Percentiles rank a stretch among this genome's conserved stretches.
These are phyloP conservation scores for Phoenix dactylifera DNA, from an alignment of 176 grass and related monocot genomes.

Conservation along the genomic window DNA sequence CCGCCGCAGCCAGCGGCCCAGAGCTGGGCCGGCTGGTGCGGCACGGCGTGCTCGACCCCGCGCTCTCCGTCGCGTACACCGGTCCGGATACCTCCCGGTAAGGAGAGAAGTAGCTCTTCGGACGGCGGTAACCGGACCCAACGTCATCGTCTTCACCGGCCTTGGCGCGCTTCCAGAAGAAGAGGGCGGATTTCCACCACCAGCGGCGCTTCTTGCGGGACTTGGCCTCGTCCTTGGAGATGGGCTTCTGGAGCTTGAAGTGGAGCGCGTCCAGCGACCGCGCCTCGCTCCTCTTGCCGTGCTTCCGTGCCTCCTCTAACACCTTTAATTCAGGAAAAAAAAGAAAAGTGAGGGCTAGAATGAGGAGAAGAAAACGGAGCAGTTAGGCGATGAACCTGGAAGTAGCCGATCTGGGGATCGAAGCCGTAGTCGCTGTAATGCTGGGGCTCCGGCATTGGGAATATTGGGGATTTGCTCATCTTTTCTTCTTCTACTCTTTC, in stretches of 20 bases:
- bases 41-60: slow-evolving; percentile 6
- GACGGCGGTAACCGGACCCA: background rate
- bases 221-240: slow-evolving; percentile 23
- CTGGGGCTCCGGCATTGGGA: background rate
- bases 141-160: background rate
- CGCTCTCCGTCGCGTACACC: background rate
- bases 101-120: background rate
- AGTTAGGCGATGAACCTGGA: slow-evolving; percentile 3
- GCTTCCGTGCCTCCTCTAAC: slow-evolving; percentile 13
- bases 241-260: slow-evolving; percentile 44
- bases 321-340: background rate
- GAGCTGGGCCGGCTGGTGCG: slow-evolving; percentile 23
- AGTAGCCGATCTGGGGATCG: slow-evolving; percentile 27
- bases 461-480: background rate
- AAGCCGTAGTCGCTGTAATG: slow-evolving; percentile 49
- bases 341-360: background rate
- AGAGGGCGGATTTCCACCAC: slow-evolving; percentile 50
- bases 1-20: slow-evolving; percentile 25
- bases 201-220: slow-evolving; percentile 23
- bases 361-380: background rate
- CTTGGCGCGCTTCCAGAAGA: slow-evolving; percentile 34
- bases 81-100: background rate
- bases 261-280: slow-evolving; percentile 23
- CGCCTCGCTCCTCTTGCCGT: background rate
- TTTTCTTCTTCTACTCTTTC: too few relatives aligned